Evolutionary conservation across 768 basidiomycete species (phyloP), one percentile per base, ranked within the genome.

Genomic region (Suillus lakei): DNA sequence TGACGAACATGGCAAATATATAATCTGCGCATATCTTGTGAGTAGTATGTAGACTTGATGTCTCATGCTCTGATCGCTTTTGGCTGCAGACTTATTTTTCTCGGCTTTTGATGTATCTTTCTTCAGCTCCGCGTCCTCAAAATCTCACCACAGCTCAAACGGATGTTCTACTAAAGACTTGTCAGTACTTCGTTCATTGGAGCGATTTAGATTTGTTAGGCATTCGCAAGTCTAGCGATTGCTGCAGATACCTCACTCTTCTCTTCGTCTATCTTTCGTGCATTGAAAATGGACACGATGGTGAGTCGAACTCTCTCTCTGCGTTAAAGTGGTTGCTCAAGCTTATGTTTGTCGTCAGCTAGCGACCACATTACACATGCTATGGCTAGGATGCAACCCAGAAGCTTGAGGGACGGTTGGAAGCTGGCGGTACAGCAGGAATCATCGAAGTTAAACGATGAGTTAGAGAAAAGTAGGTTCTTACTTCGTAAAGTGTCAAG

Each of bases 141-240:
- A 68, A 67, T 32, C 67, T 71, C 46, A 62, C 77, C 13, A 41
- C 70, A 41, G 16, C 64, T 54, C 65, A 68, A 64, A 66, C 56
- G 58, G 67, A 13, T 21, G 30, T 76, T 36, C 70, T 77, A 48
- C 62, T 66, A 23, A 64, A 54, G 61, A 63, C 60, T 13, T 78
- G 72, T 61, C 61, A 15, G 46, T 54, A 69, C 30, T 64, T 76
- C 38, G 66, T 64, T 36, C 68, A 69, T 44, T 77, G 72, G 68
- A 71, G 74, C 50, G 61, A 68, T n/a, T 48, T 30, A 21, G 64
- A 77, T 43, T 56, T 61, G 7, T 70, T 68, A 46, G 73, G 75
- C 53, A 70, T 77, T 54, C 77, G 54, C 60, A 64, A 61, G 55
- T 77, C 76, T 21, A 63, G 36, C 28, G 75, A 77, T 53, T 78